Evolutionary conservation across 73 alveolate genomes (phyloP), one percentile per base, ranked within the genome.

Genomic region (Breviolum minutum): DNA sequence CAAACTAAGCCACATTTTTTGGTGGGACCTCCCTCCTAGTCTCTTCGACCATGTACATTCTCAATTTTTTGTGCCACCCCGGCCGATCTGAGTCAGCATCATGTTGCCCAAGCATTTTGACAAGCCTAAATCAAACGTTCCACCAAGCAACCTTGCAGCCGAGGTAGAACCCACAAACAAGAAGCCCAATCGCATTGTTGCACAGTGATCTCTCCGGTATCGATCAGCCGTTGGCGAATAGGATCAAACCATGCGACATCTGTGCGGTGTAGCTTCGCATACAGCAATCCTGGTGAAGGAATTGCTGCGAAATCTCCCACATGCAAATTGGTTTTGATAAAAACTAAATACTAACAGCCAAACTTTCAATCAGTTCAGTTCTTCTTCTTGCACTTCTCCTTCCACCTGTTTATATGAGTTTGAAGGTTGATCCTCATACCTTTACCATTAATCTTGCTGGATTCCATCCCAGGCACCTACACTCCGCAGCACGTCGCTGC

Each of bases 101-200:
- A 13, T 22, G 30, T 5, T n/a, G 26, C 32, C 30, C 62, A n/a
- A 11, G 5, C 16, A 32, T 19, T 24, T 79, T 19, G 87, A 66
- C 62, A 13, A 10, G 12, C 16, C 26, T 79, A 13, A 9, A 13
- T 8, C 9, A n/a, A 14, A 8, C n/a, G n/a, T 83, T 40, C 95
- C 60, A 60, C 87, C 73, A 62, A 30, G 62, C 27, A 8, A n/a
- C 95, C n/a, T 26, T 70, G 88, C 74, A 90, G 60, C 16, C 97
- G 97, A 1, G 88, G 97, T 12, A 90, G 87, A 6, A 90, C 88
- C 97, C 97, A 90, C 77, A 90, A 54, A 32, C 97, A 90, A 32
- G 26, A 71, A 11, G 97, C 87, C 97, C 97, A 90, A 63, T 90
- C 88, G 22, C 88, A 10, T n/a, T 71, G 88, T 7, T 12, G 27